These are phyloP conservation scores for Penicillium sclerotigenum DNA, from an alignment of 2,329 filamentous ascomycete species.

Conservation along the genomic window DNA sequence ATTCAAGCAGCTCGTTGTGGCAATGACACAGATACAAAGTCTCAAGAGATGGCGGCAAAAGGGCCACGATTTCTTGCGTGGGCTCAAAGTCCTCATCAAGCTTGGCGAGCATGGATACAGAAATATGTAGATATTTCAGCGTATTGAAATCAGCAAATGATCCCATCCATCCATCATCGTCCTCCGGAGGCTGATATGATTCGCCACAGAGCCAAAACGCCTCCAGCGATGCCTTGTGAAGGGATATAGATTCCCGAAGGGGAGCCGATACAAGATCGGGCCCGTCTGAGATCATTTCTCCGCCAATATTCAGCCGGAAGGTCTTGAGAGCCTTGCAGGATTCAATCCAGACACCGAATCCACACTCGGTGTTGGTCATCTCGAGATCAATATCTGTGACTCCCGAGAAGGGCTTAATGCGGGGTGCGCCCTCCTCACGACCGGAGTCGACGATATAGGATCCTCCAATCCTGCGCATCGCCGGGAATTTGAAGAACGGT, in stretches of 20 bases:
- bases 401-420: neutral
- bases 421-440: neutral
- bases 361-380: neutral
- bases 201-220: neutral
- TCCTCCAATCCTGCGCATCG: neutral
- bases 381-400: neutral
- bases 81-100: neutral
- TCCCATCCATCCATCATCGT: neutral
- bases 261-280: neutral
- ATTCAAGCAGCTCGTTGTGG: neutral
- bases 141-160: neutral
- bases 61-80: neutral
- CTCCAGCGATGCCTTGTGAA: neutral
- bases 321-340: neutral
- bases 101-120: neutral
- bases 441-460: neutral
- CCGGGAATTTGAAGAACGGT: constrained; percentile 1
- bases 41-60: constrained; percentile 1
- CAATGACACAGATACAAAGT: constrained; percentile 3
- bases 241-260: neutral
- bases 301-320: neutral
- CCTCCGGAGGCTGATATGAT: neutral
- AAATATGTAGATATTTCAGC: neutral
- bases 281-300: neutral
- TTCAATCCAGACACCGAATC: neutral